Evolutionary conservation across 2,329 filamentous ascomycete genomes (phyloP).

Genomic region (Rhytidhysteron rufulum): DNA sequence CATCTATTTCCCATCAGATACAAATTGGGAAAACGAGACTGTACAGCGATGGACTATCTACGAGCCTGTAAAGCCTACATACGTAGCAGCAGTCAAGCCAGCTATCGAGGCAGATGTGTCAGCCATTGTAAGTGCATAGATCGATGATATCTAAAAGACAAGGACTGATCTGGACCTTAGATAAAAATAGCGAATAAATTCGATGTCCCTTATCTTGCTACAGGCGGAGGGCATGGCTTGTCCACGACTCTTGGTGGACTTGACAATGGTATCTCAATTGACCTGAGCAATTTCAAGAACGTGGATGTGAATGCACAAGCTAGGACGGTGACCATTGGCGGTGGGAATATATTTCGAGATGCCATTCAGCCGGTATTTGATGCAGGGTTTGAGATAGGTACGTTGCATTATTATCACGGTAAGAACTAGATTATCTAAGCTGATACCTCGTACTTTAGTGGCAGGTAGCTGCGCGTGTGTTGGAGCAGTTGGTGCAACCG

Average conservation of each 20-base stretch:
- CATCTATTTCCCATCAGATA: too few relatives aligned
- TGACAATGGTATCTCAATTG: slow-evolving; percentile 27
- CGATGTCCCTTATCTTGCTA: slow-evolving; percentile 34
- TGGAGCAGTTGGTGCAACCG: slow-evolving; percentile 53
- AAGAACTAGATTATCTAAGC: too few relatives aligned
- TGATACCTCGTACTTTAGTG: too few relatives aligned
- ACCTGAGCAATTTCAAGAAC: slow-evolving; percentile 25
- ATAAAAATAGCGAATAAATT: slow-evolving; percentile 5
- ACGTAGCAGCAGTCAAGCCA: too few relatives aligned
- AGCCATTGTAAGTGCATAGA: too few relatives aligned
- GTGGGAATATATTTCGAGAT: slow-evolving; percentile 22
- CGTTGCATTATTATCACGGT: too few relatives aligned
- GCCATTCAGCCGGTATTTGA: slow-evolving; percentile 19
- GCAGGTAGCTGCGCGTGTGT: slow-evolving; percentile 39
- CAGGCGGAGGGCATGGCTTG: slow-evolving; percentile 33
- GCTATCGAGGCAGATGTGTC: too few relatives aligned
- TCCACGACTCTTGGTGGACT: slow-evolving; percentile 19
- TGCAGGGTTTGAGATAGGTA: slow-evolving; percentile 27
- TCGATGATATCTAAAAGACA: too few relatives aligned
- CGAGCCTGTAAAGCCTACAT: too few relatives aligned
- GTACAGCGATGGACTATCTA: too few relatives aligned
- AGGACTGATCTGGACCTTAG: too few relatives aligned
- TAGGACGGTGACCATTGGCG: slow-evolving; percentile 25
- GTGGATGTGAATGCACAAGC: slow-evolving; percentile 15
- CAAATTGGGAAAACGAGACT: too few relatives aligned